These are phyloP conservation scores for Exsudoporus frostii DNA, from an alignment of 768 basidiomycete species.

Conservation along the genomic window DNA sequence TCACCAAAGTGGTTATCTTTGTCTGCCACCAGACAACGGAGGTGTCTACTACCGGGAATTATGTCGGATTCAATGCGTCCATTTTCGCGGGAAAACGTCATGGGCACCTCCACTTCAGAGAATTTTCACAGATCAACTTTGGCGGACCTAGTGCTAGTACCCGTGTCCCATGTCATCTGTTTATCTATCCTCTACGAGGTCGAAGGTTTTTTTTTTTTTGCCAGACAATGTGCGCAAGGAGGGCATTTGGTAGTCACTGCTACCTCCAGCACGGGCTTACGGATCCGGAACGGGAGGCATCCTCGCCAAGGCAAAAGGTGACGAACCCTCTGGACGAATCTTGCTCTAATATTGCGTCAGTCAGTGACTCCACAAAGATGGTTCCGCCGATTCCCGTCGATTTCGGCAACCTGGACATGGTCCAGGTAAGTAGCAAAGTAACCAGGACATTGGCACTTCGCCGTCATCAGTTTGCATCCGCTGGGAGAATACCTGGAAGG, in stretches of 20 bases:
- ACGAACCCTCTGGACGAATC: too few species aligned
- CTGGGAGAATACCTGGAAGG: neutral
- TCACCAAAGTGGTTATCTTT: slow-evolving; percentile 7
- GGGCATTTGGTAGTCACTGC: neutral
- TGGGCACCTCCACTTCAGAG: neutral
- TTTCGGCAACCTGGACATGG: neutral
- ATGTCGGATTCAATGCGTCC: neutral
- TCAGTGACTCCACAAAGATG: neutral
- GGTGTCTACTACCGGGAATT: neutral
- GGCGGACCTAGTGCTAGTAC: neutral
- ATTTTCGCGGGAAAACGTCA: slow-evolving; percentile 6
- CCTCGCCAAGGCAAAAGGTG: neutral
- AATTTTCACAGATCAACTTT: neutral
- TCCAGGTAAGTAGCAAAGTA: neutral
- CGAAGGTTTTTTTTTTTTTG: neutral
- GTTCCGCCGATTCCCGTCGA: neutral
- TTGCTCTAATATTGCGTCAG: neutral
- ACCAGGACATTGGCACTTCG: neutral
- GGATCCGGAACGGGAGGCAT: neutral
- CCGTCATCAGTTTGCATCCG: slow-evolving; percentile 6
- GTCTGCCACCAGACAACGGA: neutral
- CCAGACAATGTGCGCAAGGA: neutral
- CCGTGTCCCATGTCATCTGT: neutral
- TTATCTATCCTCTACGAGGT: neutral
- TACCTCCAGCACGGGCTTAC: too few species aligned